phyloP scores from a whole-genome alignment of 1,284 basidiomycete genomes.

The Leccinum angustisporum region DNA sequence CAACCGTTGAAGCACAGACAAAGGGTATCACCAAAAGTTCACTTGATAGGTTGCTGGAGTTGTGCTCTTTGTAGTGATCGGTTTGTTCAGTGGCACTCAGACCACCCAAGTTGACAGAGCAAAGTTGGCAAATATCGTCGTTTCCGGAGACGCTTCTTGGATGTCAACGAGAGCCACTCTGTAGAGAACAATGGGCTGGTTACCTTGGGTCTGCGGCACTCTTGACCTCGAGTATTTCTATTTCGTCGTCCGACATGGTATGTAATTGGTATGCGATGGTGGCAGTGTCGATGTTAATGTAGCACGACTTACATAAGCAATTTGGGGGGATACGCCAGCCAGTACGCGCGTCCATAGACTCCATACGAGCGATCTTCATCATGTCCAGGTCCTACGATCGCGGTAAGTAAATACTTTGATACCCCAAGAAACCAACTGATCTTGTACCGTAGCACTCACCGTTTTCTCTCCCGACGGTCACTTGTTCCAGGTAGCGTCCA shows the following conservation, averaged over 20 bases:
- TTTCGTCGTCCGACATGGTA: constrained; percentile 27
- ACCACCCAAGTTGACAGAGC: constrained; percentile 40
- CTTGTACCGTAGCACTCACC: constrained; percentile 65
- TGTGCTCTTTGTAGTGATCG: constrained; percentile 52
- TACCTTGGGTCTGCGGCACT: constrained; percentile 11
- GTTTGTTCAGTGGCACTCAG: constrained; percentile 39
- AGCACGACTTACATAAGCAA: constrained; percentile 33
- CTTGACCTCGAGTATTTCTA: constrained; percentile 25
- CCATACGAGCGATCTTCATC: no score
- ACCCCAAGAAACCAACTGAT: constrained; percentile 11
- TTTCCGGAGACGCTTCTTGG: constrained; percentile 17
- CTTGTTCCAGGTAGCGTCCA: constrained; percentile 74
- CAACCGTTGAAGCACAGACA: background rate
- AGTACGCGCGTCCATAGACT: constrained; percentile 61
- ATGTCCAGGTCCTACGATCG: constrained; percentile 40
- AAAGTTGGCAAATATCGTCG: constrained; percentile 48
- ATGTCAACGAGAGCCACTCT: background rate
- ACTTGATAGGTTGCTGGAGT: background rate
- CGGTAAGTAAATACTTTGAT: constrained; percentile 23
- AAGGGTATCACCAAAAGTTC: background rate
- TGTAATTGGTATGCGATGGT: constrained; percentile 7
- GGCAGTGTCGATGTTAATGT: constrained; percentile 18
- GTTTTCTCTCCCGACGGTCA: constrained; percentile 96
- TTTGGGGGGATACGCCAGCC: constrained; percentile 18
- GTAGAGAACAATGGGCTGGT: background rate